Conservation (phyloP, 2,329 filamentous ascomycete species). For the Colletotrichum magnum region DNA sequence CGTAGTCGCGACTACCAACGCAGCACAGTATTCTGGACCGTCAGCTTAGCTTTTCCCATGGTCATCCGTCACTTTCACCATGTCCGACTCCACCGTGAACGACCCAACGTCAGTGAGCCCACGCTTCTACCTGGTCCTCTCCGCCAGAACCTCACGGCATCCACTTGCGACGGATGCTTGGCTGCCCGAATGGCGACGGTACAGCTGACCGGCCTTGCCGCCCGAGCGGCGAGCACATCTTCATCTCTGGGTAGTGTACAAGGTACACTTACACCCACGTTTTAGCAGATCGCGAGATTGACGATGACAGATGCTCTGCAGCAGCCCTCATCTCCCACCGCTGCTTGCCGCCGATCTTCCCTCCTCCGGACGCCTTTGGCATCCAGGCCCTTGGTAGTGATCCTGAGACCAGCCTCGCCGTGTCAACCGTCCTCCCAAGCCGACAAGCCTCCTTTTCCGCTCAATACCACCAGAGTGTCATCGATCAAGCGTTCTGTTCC, state of each 20-base stretch:
- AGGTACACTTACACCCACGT: constrained; percentile 4
- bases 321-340: constrained; percentile 7
- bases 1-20: not conserved
- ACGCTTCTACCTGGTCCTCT: constrained; percentile 18
- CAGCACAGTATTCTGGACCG: not conserved
- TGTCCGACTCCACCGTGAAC: constrained; percentile 7
- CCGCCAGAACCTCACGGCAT: constrained; percentile 16
- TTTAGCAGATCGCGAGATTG: constrained; percentile 16
- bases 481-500: not conserved
- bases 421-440: constrained; percentile 14
- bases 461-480: not conserved
- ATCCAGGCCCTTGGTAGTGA: not conserved
- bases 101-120: constrained; percentile 19
- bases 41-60: too few species aligned
- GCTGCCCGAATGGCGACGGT: constrained; percentile 7
- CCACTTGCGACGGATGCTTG: constrained; percentile 21
- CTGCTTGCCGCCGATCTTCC: constrained; percentile 7
- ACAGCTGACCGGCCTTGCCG: not conserved
- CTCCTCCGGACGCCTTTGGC: not conserved
- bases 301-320: constrained; percentile 14
- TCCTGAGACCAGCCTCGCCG: not conserved
- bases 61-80: not conserved
- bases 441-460: constrained; percentile 7
- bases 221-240: not conserved
- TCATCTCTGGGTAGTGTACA: constrained; percentile 1